These are phyloP conservation scores for Asterionellopsis glacialis DNA, from an alignment of 108 stramenopile genomes.

Conservation along the genomic window DNA sequence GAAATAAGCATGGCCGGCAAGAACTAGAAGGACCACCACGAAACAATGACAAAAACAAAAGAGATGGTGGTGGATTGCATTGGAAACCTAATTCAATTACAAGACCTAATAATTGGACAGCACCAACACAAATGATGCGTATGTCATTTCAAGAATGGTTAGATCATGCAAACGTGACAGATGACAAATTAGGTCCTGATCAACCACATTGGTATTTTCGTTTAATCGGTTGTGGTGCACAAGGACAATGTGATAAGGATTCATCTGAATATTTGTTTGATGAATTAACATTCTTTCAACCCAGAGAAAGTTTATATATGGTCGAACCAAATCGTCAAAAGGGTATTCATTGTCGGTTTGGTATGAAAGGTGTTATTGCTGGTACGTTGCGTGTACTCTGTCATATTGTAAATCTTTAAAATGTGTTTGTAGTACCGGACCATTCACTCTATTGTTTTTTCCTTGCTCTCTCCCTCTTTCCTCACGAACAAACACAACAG, in stretches of 20 bases:
- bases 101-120: constrained; percentile 46
- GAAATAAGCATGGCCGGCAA: constrained; percentile 5
- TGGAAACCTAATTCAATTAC: not conserved
- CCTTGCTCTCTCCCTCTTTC: not conserved
- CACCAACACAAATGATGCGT: constrained; percentile 68
- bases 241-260: constrained; percentile 35
- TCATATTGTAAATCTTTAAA: not conserved
- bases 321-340: constrained; percentile 31
- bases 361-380: constrained; percentile 87
- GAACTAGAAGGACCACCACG: constrained; percentile 17
- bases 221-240: constrained; percentile 48
- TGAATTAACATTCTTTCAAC: constrained; percentile 89
- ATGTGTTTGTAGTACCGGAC: not conserved
- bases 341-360: constrained; percentile 93
- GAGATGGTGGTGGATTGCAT: not conserved
- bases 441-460: not conserved
- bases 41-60: constrained; percentile 5
- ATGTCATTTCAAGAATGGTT: constrained; percentile 87
- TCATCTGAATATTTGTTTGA: constrained; percentile 73
- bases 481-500: constrained; percentile 16
- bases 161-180: constrained; percentile 59
- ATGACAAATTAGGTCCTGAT: constrained; percentile 60
- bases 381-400: constrained; percentile 13
- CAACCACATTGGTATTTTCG: constrained; percentile 90
- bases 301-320: constrained; percentile 23